Percentiles rank a stretch among this genome's conserved stretches.
Conservation (phyloP, 2,329 filamentous ascomycete genomes). For the Aspergillus quadrilineatus region DNA sequence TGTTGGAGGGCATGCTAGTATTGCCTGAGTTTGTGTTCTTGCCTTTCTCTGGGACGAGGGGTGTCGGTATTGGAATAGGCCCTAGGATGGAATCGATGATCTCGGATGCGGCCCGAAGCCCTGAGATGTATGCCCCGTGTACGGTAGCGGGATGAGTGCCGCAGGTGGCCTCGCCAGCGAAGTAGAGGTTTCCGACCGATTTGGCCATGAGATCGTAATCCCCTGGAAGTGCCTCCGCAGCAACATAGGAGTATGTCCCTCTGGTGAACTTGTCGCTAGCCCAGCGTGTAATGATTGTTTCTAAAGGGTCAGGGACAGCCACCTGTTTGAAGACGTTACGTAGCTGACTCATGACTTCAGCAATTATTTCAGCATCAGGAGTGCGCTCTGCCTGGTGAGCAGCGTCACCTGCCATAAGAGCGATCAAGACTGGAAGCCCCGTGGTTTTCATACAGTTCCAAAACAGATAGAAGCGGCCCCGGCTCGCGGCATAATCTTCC, state of each 20-base stretch:
- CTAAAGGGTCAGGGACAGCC: constrained; percentile 72
- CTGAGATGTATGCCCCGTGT: constrained; percentile 92
- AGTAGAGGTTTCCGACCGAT: constrained; percentile 81
- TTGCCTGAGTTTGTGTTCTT: constrained; percentile 23
- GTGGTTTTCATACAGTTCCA: constrained; percentile 93
- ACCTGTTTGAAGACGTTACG: constrained; percentile 67
- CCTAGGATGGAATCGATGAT: constrained; percentile 78
- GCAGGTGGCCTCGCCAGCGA: constrained; percentile 94
- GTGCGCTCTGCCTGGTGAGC: constrained; percentile 82
- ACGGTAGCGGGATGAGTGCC: constrained; percentile 95
- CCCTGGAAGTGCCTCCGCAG: constrained; percentile 73
- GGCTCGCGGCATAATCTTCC: constrained; percentile 71
- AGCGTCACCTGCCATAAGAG: constrained; percentile 92
- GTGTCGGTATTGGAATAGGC: constrained; percentile 72
- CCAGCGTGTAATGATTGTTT: constrained; percentile 91
- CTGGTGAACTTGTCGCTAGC: constrained; percentile 85
- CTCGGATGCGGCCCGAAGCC: constrained; percentile 83
- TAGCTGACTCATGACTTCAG: constrained; percentile 77
- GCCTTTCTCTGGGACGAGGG: constrained; percentile 68
- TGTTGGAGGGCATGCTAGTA: constrained; percentile 19
- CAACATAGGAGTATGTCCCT: constrained; percentile 94
- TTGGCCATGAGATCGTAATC: constrained; percentile 93
- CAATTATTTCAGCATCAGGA: constrained; percentile 71
- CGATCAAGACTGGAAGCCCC: constrained; percentile 82
- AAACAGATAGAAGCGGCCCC: constrained; percentile 96